Evolutionary conservation across 306 rosid species (phyloP), one percentile per base, ranked within the genome.

Genomic region (Begonia loranthoides): DNA sequence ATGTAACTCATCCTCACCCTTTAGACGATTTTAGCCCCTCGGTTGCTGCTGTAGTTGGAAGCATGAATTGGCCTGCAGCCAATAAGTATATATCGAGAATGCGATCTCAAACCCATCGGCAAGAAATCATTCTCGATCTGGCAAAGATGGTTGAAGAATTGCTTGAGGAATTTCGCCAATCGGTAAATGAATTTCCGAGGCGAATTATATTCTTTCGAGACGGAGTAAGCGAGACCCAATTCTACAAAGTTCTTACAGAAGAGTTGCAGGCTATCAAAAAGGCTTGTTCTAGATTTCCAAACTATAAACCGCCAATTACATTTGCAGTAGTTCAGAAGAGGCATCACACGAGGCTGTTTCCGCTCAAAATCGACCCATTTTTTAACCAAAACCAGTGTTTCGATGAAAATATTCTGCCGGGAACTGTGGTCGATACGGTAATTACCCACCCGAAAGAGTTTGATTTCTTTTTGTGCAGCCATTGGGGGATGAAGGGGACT

Each of bases 1-100:
- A 92, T 62, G 99, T 92, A 11, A 92, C 99, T 19, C 99, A 86
- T 68, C 99, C 96, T 33, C 99, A 92, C 58, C 99, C 99, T 13
- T 89, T 92, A n/a, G 99, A 92, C 58, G 99, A 92, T 60, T 75
- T 62, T 12, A 92, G 99, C 67, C 99, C 99, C 41, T 92, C 99
- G 12, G 83, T 92, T 33, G 96, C 96, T 15, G 99, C 99, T 51
- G 99, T 92, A 45, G 99, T 92, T 61, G 87, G 94, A 9, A 92
- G 99, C 82, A 79, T 86, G 94, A 92, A 92, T 45, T 92, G 99
- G 99, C 99, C 99, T 9, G 79, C 94, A 46, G 95, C 99, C 24
- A 92, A 86, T 80, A 92, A 83, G 69, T 92, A 92, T 9, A 77
- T 77, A 19, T 92, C 99, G 13, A 78, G 96, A 75, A 92, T 92